Conservation (phyloP, 2,329 filamentous ascomycete species). For the Ophiosphaerella herpotricha region DNA sequence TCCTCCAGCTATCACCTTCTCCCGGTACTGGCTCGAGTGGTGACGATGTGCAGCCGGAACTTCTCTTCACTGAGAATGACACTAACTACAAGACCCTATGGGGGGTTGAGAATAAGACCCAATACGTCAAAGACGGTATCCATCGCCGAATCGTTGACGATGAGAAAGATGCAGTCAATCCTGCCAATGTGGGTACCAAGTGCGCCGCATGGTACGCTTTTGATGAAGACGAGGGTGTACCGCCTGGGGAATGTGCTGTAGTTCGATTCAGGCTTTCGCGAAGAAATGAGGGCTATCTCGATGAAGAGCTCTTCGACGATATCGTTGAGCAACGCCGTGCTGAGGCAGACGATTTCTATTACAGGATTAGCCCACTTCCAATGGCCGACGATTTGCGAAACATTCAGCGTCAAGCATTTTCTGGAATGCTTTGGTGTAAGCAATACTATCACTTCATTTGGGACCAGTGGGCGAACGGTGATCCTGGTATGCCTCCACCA, state of each 20-base stretch:
- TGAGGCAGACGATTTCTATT: conserved; percentile 98
- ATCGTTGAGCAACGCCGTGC: conserved; percentile 81
- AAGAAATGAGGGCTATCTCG: conserved; percentile 75
- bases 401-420: conserved; percentile 91
- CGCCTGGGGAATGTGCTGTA: conserved; percentile 89
- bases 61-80: conserved; percentile 95
- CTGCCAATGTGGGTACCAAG: conserved; percentile 80
- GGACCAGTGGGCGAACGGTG: conserved; percentile 97
- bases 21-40: conserved; percentile 79
- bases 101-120: conserved; percentile 71
- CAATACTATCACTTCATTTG: conserved; percentile 96
- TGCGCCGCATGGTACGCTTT: conserved; percentile 90
- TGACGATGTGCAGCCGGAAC: conserved; percentile 80
- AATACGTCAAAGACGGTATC: conserved; percentile 94
- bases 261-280: conserved; percentile 88
- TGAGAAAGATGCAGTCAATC: conserved; percentile 81
- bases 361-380: conserved; percentile 85
- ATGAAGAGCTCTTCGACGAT: conserved; percentile 92
- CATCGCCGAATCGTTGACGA: conserved; percentile 84
- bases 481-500: conserved; percentile 85
- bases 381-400: conserved; percentile 94
- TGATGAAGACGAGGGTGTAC: conserved; percentile 84
- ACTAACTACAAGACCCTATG: conserved; percentile 84
- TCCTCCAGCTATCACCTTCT: conserved; percentile 84
- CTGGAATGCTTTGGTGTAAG: conserved; percentile 98